Evolutionary conservation across 2,329 filamentous ascomycete genomes (phyloP), one percentile per base, ranked within the genome.

Genomic region (Xylaria sp.): DNA sequence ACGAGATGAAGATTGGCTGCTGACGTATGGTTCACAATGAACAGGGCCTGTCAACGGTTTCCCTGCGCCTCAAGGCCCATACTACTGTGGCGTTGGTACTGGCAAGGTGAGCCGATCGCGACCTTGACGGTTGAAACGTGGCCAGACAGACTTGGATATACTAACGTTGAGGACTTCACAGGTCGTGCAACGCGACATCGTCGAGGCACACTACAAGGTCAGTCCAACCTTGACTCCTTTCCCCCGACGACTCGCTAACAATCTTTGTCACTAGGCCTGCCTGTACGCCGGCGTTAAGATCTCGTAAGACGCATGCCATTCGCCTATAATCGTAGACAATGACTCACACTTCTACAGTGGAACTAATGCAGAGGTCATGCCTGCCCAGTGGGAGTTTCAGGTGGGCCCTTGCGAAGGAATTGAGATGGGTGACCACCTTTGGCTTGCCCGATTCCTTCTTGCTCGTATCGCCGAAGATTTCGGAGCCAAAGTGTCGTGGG

Each of bases 331-430:
- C 4, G 11, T 34, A 34, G 24, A 26, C n/a, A n/a, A n/a, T n/a
- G 16, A 34, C 29, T 34, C 16, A 34, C 29, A 34, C 16, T 6
- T 11, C 16, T 13, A 7, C 16, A 34, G 29, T 13, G 94, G 94
- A 71, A 97, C 94, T 80, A 99, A 99, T 77, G 94, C 94, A 63
- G 94, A 99, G 84, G 94, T 99, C 71, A 96, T 97, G 90, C 89
- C 92, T 61, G 92, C 90, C 57, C 93, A 97, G 78, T 97, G 93
- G 93, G 93, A 97, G 76, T 97, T 91, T 86, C 93, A 97, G 74
- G 90, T 97, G 68, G 93, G 93, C 53, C 93, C 93, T 61, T 96
- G 91, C 77, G 76, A 80, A 50, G 93, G 92, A 61, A 97, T 97
- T 68, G 80, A 87, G 73, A 89, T 97, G 83, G 94, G 94, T 75